Evolutionary conservation across 208 protist genomes (phyloP), one percentile per base, ranked within the genome.

Genomic region (Jaenimonas drosophilae): DNA sequence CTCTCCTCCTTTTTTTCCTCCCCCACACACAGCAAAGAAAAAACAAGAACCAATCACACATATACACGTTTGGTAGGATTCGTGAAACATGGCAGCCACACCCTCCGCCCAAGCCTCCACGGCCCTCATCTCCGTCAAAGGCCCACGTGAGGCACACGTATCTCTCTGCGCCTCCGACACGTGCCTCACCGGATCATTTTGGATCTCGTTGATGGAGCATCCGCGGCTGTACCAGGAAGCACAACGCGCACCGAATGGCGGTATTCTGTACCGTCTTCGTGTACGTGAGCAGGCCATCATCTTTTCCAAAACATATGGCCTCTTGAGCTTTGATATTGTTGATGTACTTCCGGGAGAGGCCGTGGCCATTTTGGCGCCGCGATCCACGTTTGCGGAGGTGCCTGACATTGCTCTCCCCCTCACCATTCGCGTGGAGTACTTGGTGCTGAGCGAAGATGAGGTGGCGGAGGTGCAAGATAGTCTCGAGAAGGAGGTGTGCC

Each of bases 281-380:
- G 71, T 80, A 21, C 74, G 72, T 50, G 62, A 71, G 55, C 37
- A 62, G 17, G 65, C 61, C 7, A 74, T 75, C 31, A 28, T 72
- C n/a, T 75, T 80, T 31, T 80, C 71, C 11, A 75, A 72, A 45
- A 75, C 55, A n/a, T 80, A 80, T 33, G 68, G 71, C 24, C 24
- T 74, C 25, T 39, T 80, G 4, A 62, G 49, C 12, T 39, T 39
- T 30, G 34, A 48, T 25, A n/a, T 40, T 31, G 42, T 31, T n/a
- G n/a, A n/a, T n/a, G n/a, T n/a, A n/a, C n/a, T n/a, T n/a, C n/a
- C n/a, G n/a, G n/a, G n/a, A n/a, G n/a, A n/a, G n/a, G n/a, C n/a
- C n/a, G n/a, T n/a, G n/a, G n/a, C n/a, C n/a, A n/a, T n/a, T n/a
- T n/a, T n/a, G n/a, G n/a, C n/a, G n/a, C n/a, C n/a, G n/a, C n/a